Evolutionary conservation across 1,284 basidiomycete genomes (phyloP), one percentile per base, ranked within the genome.

Genomic region (Anthracocystis panici-leucophaei): DNA sequence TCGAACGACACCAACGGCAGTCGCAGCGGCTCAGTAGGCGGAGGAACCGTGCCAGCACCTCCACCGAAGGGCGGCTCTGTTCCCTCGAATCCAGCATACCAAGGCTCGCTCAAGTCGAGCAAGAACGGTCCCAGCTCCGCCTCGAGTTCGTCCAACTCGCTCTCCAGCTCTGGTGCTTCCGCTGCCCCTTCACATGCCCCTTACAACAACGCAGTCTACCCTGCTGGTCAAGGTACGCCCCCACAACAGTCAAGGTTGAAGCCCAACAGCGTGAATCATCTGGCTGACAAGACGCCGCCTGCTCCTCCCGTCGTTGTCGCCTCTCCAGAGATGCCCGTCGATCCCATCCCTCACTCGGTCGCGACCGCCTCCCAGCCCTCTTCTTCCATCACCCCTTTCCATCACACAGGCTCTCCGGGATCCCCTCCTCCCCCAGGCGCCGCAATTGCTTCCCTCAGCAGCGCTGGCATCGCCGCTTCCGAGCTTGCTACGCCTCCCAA

Each of bases 281-380:
- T 78, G 61, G 78, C 79, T 56, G 78, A 81, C 75, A 81, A 82
- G 71, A 76, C 76, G 55, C 69, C 75, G 35, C 76, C 79, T 46
- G 78, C 78, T 49, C 81, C 78, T 31, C 81, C 80, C 27, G 71
- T 82, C 52, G 80, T 80, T 51, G 79, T 81, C 61, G 79, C 80
- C 41, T 81, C 80, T 40, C 57, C 75, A 55, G 79, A 81, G 61
- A 81, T 82, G 79, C 80, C 79, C 31, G 64, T 64, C 42, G 80
- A 81, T 50, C 78, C 81, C 27, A 80, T 82, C 45, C 77, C 80
- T 18, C 79, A 81, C 51, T 44, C 69, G 40, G 57, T 76, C 58
- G 74, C 74, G 18, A 76, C 69, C 35, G 49, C 78, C 18, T 72
- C 70, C 51, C 67, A 78, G 54, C 68, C 65, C 50, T 71, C 71